Conservation (phyloP, 2,329 filamentous ascomycete species). For the Beauveria asiatica region DNA sequence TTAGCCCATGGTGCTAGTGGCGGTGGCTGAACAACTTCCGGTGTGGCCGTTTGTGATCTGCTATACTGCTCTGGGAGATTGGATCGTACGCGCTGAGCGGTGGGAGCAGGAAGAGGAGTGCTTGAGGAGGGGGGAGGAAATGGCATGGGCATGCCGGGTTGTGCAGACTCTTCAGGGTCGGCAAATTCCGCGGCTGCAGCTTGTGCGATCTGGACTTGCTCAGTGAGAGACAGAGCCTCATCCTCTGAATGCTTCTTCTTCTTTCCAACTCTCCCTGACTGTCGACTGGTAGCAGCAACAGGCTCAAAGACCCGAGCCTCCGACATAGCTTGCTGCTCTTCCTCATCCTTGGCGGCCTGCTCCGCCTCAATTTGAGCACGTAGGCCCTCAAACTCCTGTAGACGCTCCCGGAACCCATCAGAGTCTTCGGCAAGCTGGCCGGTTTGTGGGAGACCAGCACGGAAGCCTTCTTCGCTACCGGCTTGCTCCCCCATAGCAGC, state of each 20-base stretch:
- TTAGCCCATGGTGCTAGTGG: conserved; percentile 94
- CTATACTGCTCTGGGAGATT: conserved; percentile 70
- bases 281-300: conserved; percentile 2
- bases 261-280: conserved; percentile 15
- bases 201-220: conserved; percentile 74
- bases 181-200: conserved; percentile 34
- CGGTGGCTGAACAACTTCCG: conserved; percentile 51
- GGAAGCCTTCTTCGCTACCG: conserved; percentile 29
- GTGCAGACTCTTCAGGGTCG: conserved; percentile 46
- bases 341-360: conserved; percentile 26
- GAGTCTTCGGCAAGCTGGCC: conserved; percentile 44
- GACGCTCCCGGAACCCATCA: conserved; percentile 58
- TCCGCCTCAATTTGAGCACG: conserved; percentile 62
- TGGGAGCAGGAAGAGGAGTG: conserved; percentile 80
- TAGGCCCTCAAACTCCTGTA: conserved; percentile 76
- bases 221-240: conserved; percentile 57
- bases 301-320: conserved; percentile 12
- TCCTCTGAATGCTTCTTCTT: conserved; percentile 26
- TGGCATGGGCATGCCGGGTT: conserved; percentile 63
- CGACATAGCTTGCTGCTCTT: conserved; percentile 17
- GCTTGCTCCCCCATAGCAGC: conserved; percentile 30
- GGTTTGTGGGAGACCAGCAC: conserved; percentile 39
- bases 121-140: conserved; percentile 64
- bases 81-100: conserved; percentile 74
- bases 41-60: conserved; percentile 71